Base-by-base conservation (phyloP, 1,139 yeast genomes). In the Lodderomyces jiufengensis region DNA sequence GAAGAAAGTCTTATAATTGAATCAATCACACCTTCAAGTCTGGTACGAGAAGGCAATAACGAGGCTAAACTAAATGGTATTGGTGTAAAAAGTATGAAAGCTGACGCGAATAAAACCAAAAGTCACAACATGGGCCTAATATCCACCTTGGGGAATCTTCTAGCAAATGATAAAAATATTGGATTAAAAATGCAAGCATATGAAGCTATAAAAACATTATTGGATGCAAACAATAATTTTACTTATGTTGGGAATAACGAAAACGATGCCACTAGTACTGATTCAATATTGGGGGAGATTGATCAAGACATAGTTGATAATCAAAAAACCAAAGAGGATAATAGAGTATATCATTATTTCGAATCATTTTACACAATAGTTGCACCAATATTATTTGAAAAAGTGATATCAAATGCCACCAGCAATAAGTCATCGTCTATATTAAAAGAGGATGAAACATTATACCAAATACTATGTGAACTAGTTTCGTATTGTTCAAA, bases 131-230 rank as follows among this genome's bases (percentile, higher is more conserved):
- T 80, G 76, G 72, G 84, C 0, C 58, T 86, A 34, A 62, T 84
- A 26, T 58, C 69, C 10, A 74, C 83, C 6, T 60, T 90, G 31
- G 72, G 85, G 1, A 71, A 77, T 31, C 68, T 88, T 22, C 58
- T 90, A 18, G 59, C 81, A 3, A 68, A 72, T 18, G 95, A 85
- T 42, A 64, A 69, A 25, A 79, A 81, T 45, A 73, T 82, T 5
- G 95, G 95, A 0, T 61, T 88, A 34, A 81, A 84, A 52, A 76
- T 83, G 4, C 97, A 88, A 55, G 84, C 92, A 1, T 78, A 77
- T 43, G 96, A 88, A 58, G 95, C 96, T 0, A 61, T 90, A 33
- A 80, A 80, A 50, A 78, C 81, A 1, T 59, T 88, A 27, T 63
- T 87, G 11, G 92, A 84, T 50, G 80, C 87, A 2, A 71, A 70